Evolutionary conservation across 2,329 filamentous ascomycete species (phyloP).

Genomic region (Calonectria pauciramosa): DNA sequence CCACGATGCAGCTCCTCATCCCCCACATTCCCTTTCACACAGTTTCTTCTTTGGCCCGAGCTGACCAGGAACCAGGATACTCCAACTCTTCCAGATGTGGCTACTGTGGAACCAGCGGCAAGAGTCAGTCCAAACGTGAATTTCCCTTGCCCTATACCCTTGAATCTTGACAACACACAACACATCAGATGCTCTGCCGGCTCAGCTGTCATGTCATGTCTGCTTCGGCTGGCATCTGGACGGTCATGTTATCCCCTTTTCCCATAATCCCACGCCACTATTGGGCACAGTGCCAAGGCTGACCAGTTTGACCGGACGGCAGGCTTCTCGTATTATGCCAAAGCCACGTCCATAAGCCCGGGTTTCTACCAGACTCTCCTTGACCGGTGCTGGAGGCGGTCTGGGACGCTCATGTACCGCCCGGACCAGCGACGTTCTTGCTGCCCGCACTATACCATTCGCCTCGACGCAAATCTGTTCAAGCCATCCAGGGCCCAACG

Average conservation of each 20-base stretch:
- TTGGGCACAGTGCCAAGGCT: conserved; percentile 31
- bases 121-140: conserved; percentile 66
- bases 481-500: conserved; percentile 79
- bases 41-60: conserved; percentile 24
- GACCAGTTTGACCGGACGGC: conserved; percentile 40
- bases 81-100: conserved; percentile 66
- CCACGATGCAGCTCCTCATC: conserved; percentile 31
- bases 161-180: conserved; percentile 21
- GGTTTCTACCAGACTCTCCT: conserved; percentile 79
- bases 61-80: conserved; percentile 58
- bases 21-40: conserved; percentile 38
- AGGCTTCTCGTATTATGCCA: conserved; percentile 83
- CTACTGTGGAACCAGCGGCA: conserved; percentile 63
- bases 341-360: conserved; percentile 71
- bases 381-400: conserved; percentile 84
- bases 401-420: conserved; percentile 79
- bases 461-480: conserved; percentile 76
- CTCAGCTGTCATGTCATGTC: conserved; percentile 21
- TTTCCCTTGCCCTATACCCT: conserved; percentile 29
- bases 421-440: conserved; percentile 85
- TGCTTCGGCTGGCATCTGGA: conserved; percentile 15
- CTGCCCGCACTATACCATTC: conserved; percentile 91
- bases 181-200: conserved; percentile 15
- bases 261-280: conserved; percentile 16
- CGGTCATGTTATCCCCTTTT: not conserved